Conservation (phyloP, 2,329 filamentous ascomycete genomes). For the Colletotrichum phormii region DNA sequence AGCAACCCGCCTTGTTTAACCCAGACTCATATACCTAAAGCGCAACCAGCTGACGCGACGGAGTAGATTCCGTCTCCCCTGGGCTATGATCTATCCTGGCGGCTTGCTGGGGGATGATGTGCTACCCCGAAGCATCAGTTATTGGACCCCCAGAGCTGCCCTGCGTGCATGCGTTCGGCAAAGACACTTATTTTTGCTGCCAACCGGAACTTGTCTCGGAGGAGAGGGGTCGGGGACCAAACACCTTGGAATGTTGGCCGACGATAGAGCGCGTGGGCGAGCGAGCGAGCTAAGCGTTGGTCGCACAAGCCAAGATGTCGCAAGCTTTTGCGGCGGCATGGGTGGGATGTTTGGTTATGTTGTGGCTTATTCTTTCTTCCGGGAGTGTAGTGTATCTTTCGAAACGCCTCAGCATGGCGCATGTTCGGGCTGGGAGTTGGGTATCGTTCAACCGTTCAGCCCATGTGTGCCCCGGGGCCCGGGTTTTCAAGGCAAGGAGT, state of each 20-base stretch:
- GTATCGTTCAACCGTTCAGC: neutral
- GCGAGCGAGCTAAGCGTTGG: neutral
- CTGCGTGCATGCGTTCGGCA: neutral
- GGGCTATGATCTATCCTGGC: neutral
- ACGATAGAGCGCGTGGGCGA: neutral
- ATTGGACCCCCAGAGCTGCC: neutral
- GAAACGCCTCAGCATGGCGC: neutral
- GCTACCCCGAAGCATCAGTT: neutral
- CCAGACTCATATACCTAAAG: neutral
- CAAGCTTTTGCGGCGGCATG: too few relatives aligned
- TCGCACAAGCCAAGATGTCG: neutral
- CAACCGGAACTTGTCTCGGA: neutral
- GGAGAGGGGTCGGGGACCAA: too few relatives aligned
- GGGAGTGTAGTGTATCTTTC: neutral
- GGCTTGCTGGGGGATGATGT: neutral
- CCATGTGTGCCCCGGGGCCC: neutral
- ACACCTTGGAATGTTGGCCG: neutral
- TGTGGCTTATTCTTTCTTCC: neutral
- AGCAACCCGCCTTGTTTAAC: too few relatives aligned
- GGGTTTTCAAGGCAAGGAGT: neutral
- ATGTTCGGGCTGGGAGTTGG: neutral
- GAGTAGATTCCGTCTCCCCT: conserved; percentile 19
- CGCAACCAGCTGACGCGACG: neutral
- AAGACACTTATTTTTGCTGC: neutral
- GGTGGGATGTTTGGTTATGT: neutral